Evolutionary conservation across 768 basidiomycete species (phyloP).

Genomic region (Chalciporus pseudorubinellus): DNA sequence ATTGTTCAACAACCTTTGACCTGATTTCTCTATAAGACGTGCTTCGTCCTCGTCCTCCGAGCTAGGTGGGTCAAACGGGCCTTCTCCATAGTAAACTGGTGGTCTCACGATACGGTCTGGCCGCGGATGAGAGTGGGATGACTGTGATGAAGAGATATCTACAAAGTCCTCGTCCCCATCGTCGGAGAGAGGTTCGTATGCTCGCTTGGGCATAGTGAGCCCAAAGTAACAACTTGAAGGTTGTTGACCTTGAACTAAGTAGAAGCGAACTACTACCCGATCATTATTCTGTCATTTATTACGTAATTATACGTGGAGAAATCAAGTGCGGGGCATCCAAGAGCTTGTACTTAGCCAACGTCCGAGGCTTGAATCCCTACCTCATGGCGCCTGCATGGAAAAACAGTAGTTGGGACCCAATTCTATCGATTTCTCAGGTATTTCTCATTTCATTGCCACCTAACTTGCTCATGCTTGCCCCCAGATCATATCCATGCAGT

Average conservation of each 20-base stretch:
- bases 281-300: not conserved
- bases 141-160: conserved; percentile 5
- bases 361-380: not conserved
- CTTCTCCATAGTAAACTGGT: conserved; percentile 66
- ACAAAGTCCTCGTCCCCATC: conserved; percentile 25
- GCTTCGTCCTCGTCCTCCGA: conserved; percentile 70
- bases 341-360: not conserved
- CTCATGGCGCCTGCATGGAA: conserved; percentile 39
- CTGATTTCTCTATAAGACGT: conserved; percentile 46
- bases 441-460: not conserved
- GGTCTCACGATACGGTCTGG: conserved; percentile 27
- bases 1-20: not conserved
- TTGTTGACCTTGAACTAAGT: not conserved
- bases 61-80: conserved; percentile 73
- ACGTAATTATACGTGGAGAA: conserved; percentile 1
- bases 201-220: conserved; percentile 24
- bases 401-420: conserved; percentile 83
- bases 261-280: conserved; percentile 5
- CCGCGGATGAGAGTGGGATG: not conserved
- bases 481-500: conserved; percentile 91
- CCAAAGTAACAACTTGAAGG: not conserved
- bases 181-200: conserved; percentile 32
- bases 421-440: conserved; percentile 85
- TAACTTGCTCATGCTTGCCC: not conserved
- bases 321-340: not conserved